A percentile compares a stretch with the other conserved stretches of the same genome.
These are phyloP conservation scores for Pulveroboletus ravenelii DNA, from an alignment of 768 basidiomycete species.

Conservation along the genomic window DNA sequence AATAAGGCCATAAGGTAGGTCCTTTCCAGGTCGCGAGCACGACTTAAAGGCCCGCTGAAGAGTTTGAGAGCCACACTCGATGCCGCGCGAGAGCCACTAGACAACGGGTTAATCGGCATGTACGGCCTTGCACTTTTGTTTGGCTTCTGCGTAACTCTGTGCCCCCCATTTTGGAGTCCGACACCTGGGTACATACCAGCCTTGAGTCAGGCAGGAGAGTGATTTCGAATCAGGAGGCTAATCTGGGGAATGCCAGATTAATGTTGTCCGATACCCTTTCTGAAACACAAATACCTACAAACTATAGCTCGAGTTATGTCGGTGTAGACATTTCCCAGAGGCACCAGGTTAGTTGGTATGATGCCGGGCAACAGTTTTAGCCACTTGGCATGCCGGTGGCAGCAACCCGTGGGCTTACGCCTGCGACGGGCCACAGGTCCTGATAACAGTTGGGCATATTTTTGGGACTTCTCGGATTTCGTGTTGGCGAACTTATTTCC, in stretches of 20 bases:
- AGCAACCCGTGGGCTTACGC: neutral
- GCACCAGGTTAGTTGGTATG: too few relatives aligned
- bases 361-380: too few relatives aligned
- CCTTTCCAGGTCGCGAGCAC: neutral
- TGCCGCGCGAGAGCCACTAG: neutral
- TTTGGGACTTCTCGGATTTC: neutral
- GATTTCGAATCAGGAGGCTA: neutral
- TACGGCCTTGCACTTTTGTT: neutral
- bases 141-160: neutral
- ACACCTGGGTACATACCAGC: too few relatives aligned
- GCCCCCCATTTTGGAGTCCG: too few relatives aligned
- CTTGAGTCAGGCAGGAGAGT: neutral
- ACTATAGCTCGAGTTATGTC: too few relatives aligned
- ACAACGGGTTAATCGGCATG: too few relatives aligned
- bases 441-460: neutral
- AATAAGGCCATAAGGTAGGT: too few relatives aligned
- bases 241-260: neutral
- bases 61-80: too few relatives aligned
- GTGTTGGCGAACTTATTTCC: slow-evolving; percentile 13
- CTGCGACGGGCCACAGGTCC: neutral
- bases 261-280: too few relatives aligned
- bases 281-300: neutral
- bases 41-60: too few relatives aligned
- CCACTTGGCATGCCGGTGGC: too few relatives aligned
- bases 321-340: too few relatives aligned